Evolutionary conservation across 2,329 filamentous ascomycete species (phyloP).

Genomic region (Trichoderma sp.): DNA sequence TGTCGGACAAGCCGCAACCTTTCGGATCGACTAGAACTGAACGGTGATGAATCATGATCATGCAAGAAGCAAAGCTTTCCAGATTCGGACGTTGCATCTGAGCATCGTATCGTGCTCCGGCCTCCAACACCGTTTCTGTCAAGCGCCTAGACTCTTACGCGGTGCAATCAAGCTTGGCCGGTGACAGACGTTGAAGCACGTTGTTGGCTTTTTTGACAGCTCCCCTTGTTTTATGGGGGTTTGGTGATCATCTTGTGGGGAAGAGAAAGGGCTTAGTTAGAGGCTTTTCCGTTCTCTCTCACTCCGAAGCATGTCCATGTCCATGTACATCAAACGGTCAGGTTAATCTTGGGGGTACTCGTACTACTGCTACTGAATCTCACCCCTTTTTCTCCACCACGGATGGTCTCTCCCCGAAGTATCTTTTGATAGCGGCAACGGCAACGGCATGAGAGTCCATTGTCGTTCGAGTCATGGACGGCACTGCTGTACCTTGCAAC

Average conservation of each 20-base stretch:
- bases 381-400: background rate
- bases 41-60: background rate
- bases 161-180: constrained; percentile 1
- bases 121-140: background rate
- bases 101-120: background rate
- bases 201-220: background rate
- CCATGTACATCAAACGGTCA: background rate
- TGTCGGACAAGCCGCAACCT: background rate
- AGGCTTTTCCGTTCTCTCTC: background rate
- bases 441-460: background rate
- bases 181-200: background rate
- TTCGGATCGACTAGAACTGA: background rate
- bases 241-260: constrained; percentile 12
- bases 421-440: background rate
- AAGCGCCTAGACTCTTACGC: background rate
- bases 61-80: background rate
- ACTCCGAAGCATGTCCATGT: background rate
- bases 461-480: background rate
- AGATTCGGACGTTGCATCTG: background rate
- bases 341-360: too few relatives aligned
- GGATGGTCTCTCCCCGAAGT: background rate
- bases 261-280: background rate
- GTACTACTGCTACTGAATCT: background rate
- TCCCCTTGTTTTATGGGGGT: background rate
- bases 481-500: background rate